Evolutionary conservation across 306 rosid species (phyloP), one percentile per base, ranked within the genome.

Genomic region (Pachyrhizus erosus): DNA sequence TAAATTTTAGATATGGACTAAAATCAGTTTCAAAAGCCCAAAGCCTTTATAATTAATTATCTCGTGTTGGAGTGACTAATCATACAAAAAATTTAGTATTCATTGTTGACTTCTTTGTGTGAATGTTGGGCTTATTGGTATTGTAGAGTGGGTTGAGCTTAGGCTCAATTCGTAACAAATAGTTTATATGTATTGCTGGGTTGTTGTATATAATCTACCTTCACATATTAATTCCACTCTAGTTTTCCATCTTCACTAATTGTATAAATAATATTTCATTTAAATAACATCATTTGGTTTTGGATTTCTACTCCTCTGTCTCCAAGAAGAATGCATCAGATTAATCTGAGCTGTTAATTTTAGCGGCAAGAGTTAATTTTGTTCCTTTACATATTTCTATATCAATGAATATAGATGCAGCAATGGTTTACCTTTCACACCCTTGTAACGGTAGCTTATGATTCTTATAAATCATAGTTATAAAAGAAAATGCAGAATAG

Each of bases 241-340:
- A 33, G 8, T 48, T 62, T 57, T 24, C 18, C 69, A 51, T 52
- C 54, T 69, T 79, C 42, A 78, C 27, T 48, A 13, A 5, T 77
- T 29, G 45, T 42, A 76, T 43, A 46, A 77, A 42, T 66, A 78
- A 4, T 10, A 15, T 23, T 14, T 37, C 1, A 15, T 52, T 79
- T 79, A 37, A 42, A 37, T 20, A 45, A 61, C 45, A 57, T 60
- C 46, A 40, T 21, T 42, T 21, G 58, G 58, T 43, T 61, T 57
- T 75, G 42, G 37, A 37, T 57, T 55, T 75, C 15, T 37, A 37
- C 29, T 43, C 14, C 11, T 5, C 21, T 43, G 40, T 11, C 82
- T 46, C 23, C 11, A 46, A 37, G 21, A 20, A 27, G 12, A 20
- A 66, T 49, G 82, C 67, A 37, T 68, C 13, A 17, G 4, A 67